Evolutionary conservation across 148 eudicot species (phyloP), one percentile per base, ranked within the genome.

Genomic region (Polygonum maritimum): DNA sequence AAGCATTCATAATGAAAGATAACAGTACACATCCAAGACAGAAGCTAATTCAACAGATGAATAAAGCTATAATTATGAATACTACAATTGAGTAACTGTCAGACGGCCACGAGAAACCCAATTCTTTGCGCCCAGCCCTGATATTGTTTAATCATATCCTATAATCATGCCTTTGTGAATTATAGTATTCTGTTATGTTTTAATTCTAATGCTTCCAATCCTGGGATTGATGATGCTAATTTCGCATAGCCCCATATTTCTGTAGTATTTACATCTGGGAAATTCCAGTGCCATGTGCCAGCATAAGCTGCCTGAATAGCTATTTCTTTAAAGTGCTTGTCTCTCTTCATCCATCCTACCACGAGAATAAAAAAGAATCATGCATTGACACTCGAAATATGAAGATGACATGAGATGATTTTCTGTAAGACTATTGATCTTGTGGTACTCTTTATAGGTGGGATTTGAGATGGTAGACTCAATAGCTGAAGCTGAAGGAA

Each of bases 381-480:
- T 69, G 47, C 72, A 26, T 35, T 13, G 19, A 69, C 2, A 9
- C 72, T 16, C 13, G 72, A 44, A 44, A 44, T 7, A 0, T 44
- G 47, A 31, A 69, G 41, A 69, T 31, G 38, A 9, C 65, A 58
- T 58, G 35, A 3, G 38, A 62, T 62, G 16, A 31, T 0, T 15
- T 36, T 38, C 21, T 67, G 45, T 38, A 48, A 21, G 35, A 51
- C 21, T 45, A 3, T 19, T 48, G 4, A 73, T 48, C 9, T n/a
- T 19, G 8, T 54, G 22, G 13, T n/a, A 39, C 40, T 55, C 16
- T 18, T n/a, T 39, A 18, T 47, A 94, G 98, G 98, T 94, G 75
- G 97, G 98, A 12, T 94, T 94, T 79, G 98, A 92, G 79, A 87
- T 94, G 96, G 84, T 94, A 19, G 98, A 94, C 62, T 57, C 82